A percentile compares a stretch with the other conserved stretches of the same genome.
phyloP scores from a whole-genome alignment of 495 filamentous ascomycete species.

The Hypoxylon rickii region DNA sequence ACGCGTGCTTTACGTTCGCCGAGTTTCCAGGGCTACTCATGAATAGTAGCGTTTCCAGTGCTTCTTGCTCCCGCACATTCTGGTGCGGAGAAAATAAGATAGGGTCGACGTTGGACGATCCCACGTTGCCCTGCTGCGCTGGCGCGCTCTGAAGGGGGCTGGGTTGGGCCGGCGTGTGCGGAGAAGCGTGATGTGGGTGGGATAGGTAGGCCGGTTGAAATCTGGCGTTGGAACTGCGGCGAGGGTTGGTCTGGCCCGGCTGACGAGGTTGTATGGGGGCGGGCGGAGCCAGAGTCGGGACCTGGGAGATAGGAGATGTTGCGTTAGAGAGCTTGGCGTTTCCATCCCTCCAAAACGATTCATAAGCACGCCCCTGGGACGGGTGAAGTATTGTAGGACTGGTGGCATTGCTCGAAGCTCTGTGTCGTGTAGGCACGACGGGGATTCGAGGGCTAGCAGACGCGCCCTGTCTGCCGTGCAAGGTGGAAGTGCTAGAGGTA shows the following conservation, averaged over 20 bases:
- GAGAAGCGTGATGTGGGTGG: conserved; percentile 42
- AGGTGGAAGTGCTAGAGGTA: conserved; percentile 56
- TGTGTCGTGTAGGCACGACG: conserved; percentile 35
- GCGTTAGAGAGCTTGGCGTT: conserved; percentile 23
- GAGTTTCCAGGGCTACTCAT: conserved; percentile 87
- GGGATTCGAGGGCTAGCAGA: conserved; percentile 53
- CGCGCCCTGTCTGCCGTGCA: conserved; percentile 53
- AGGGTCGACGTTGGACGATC: conserved; percentile 67
- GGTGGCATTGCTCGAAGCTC: conserved; percentile 42
- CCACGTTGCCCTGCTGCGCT: conserved; percentile 34
- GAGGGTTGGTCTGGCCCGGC: conserved; percentile 34
- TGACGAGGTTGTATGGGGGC: conserved; percentile 60
- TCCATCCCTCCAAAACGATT: conserved; percentile 51
- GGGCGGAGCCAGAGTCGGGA: conserved; percentile 59
- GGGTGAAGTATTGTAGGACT: conserved; percentile 34
- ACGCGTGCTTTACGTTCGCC: conserved; percentile 57
- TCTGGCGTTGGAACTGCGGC: conserved; percentile 45
- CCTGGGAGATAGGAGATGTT: conserved; percentile 33
- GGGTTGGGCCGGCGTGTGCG: conserved; percentile 46
- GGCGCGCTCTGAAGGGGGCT: conserved; percentile 41
- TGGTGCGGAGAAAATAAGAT: conserved; percentile 55
- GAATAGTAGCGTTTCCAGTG: conserved; percentile 83
- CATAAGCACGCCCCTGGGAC: conserved; percentile 42
- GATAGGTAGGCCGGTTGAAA: conserved; percentile 46
- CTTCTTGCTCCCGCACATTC: conserved; percentile 74